Evolutionary conservation across 805 yeast species (phyloP).

Genomic region (Scheffersomyces spartinae): DNA sequence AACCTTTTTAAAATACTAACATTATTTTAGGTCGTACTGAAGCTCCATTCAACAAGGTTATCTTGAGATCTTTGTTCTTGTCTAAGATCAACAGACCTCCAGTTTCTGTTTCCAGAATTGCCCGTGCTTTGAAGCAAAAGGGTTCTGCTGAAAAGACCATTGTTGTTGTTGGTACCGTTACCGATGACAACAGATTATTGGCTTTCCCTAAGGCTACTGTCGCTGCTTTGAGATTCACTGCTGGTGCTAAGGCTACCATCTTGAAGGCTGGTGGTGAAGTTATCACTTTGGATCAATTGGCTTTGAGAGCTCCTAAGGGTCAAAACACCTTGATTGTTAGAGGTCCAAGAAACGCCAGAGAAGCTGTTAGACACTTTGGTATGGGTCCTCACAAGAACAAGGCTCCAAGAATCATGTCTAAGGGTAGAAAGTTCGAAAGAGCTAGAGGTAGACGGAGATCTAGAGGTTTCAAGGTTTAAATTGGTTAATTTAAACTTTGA

Average conservation of each 20-base stretch:
- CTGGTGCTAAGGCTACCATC: slow-evolving; percentile 97
- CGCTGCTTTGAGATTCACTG: slow-evolving; percentile 99
- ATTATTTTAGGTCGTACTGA: slow-evolving; percentile 81
- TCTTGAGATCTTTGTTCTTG: slow-evolving; percentile 89
- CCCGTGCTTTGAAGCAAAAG: slow-evolving; percentile 68
- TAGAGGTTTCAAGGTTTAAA: slow-evolving; percentile 99
- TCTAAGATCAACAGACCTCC: slow-evolving; percentile 99
- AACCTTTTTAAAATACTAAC: slow-evolving; percentile 25
- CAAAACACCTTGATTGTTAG: slow-evolving; percentile 95
- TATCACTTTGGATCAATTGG: slow-evolving; percentile 98
- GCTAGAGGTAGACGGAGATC: slow-evolving; percentile 99
- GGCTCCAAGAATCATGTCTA: slow-evolving; percentile 97
- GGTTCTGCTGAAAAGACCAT: slow-evolving; percentile 86
- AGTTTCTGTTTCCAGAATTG: slow-evolving; percentile 87
- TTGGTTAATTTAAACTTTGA: slow-evolving; percentile 6
- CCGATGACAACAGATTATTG: slow-evolving; percentile 92
- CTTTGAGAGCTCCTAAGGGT: slow-evolving; percentile 99
- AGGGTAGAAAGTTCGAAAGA: slow-evolving; percentile 99
- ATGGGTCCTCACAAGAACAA: slow-evolving; percentile 99
- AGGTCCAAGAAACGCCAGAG: slow-evolving; percentile 99
- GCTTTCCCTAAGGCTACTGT: slow-evolving; percentile 95
- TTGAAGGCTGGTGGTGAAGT: slow-evolving; percentile 99
- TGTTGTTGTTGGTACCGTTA: slow-evolving; percentile 98
- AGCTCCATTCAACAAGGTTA: slow-evolving; percentile 96
- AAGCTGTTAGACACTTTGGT: slow-evolving; percentile 99